Conservation (phyloP, 345 rosid genomes). For the Physaria fendleri region DNA sequence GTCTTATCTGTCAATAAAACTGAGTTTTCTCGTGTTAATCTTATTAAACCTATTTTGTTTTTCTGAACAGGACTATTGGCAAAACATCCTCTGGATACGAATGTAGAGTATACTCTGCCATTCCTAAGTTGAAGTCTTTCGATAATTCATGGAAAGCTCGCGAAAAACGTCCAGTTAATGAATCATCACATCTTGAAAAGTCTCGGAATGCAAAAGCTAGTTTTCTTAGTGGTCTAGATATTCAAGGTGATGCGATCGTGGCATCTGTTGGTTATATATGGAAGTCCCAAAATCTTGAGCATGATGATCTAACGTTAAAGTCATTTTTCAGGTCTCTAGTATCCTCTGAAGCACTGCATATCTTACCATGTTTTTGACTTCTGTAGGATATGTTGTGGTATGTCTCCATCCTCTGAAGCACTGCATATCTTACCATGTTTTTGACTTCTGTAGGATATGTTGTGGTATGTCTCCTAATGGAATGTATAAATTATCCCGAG, state of each 20-base stretch:
- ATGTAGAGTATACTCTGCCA: slow-evolving; percentile 57
- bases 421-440: neutral
- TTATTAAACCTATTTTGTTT: neutral
- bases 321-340: slow-evolving; percentile 55
- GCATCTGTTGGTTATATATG: slow-evolving; percentile 70
- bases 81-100: slow-evolving; percentile 70
- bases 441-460: slow-evolving; percentile 38
- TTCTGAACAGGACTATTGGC: slow-evolving; percentile 55
- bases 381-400: neutral
- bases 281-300: slow-evolving; percentile 54
- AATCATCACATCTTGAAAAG: slow-evolving; percentile 28
- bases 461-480: slow-evolving; percentile 58
- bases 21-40: neutral
- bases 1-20: neutral
- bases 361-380: neutral
- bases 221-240: slow-evolving; percentile 48
- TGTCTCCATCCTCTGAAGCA: neutral
- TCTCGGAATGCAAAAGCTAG: slow-evolving; percentile 63
- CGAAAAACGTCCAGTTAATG: slow-evolving; percentile 16
- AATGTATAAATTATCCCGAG: slow-evolving; percentile 62
- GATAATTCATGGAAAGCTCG: slow-evolving; percentile 36
- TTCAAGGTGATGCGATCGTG: slow-evolving; percentile 68
- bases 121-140: slow-evolving; percentile 29
- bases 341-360: neutral
- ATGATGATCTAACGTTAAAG: slow-evolving; percentile 50